Evolutionary conservation across 2,329 filamentous ascomycete genomes (phyloP).

Genomic region (Fusarium dlaminii): DNA sequence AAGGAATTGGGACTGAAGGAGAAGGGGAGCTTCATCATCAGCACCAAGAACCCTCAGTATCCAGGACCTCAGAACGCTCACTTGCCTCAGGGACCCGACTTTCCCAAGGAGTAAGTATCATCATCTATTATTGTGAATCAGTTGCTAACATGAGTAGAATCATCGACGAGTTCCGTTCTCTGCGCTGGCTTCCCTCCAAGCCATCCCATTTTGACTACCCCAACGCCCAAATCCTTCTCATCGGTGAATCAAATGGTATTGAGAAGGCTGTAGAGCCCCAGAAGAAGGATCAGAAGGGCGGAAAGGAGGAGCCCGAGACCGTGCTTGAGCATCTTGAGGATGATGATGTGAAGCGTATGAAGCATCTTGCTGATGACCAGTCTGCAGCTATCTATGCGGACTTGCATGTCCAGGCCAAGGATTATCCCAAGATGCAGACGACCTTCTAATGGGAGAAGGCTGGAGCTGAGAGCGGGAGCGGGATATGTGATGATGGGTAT

Average conservation of each 20-base stretch:
- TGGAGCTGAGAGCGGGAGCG: background rate
- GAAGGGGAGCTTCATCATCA: slow-evolving; percentile 81
- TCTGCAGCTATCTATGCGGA: slow-evolving; percentile 46
- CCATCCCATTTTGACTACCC: slow-evolving; percentile 79
- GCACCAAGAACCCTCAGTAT: slow-evolving; percentile 80
- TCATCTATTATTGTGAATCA: background rate
- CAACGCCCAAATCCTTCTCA: slow-evolving; percentile 80
- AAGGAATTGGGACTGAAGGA: slow-evolving; percentile 75
- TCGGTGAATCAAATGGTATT: slow-evolving; percentile 72
- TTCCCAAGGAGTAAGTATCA: slow-evolving; percentile 70
- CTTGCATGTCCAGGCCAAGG: slow-evolving; percentile 35
- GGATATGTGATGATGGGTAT: background rate
- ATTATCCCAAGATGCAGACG: slow-evolving; percentile 44
- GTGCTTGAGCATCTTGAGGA: slow-evolving; percentile 79
- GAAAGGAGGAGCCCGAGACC: slow-evolving; percentile 67
- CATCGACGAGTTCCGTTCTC: slow-evolving; percentile 74
- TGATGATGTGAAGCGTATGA: slow-evolving; percentile 76
- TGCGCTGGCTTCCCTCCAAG: slow-evolving; percentile 78
- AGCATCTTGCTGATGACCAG: slow-evolving; percentile 57
- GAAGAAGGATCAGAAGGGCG: slow-evolving; percentile 30
- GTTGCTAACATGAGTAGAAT: slow-evolving; percentile 56
- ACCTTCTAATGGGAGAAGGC: slow-evolving; percentile 30
- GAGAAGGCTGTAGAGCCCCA: slow-evolving; percentile 63
- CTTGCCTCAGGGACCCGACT: slow-evolving; percentile 73
- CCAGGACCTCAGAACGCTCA: slow-evolving; percentile 70